A percentile compares a stretch with the other conserved stretches of the same genome.
These are phyloP conservation scores for Phialocephala sp. DNA, from an alignment of 2,329 filamentous ascomycete species.

Conservation along the genomic window DNA sequence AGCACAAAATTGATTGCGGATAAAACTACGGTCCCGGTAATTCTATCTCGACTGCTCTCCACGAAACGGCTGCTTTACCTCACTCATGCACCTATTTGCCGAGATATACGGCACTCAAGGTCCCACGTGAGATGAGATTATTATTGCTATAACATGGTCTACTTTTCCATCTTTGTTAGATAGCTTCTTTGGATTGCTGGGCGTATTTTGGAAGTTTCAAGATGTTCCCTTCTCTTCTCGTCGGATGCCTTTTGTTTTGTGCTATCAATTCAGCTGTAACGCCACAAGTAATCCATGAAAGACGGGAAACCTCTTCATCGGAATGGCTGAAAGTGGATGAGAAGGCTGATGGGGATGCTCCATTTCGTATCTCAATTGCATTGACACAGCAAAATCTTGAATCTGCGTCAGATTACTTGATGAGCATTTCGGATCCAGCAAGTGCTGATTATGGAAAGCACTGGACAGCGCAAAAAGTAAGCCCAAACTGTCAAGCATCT, in stretches of 20 bases:
- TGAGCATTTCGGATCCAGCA: slow-evolving; percentile 49
- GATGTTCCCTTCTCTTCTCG: background rate
- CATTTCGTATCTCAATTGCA: slow-evolving; percentile 43
- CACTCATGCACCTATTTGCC: slow-evolving; percentile 8
- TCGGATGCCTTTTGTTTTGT: background rate
- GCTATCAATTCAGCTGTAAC: background rate
- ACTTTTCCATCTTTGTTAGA: background rate
- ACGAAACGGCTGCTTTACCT: slow-evolving; percentile 7
- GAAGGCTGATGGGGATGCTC: slow-evolving; percentile 9
- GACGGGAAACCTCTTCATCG: background rate
- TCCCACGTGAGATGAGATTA: background rate
- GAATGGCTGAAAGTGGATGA: slow-evolving; percentile 11
- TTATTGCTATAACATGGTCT: background rate
- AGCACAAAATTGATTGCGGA: slow-evolving; percentile 2
- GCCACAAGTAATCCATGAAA: slow-evolving; percentile 4
- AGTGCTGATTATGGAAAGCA: slow-evolving; percentile 52
- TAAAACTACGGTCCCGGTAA: background rate
- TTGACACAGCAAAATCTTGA: slow-evolving; percentile 52
- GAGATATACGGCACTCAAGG: background rate
- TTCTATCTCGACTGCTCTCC: slow-evolving; percentile 3
- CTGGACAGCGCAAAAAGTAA: slow-evolving; percentile 45
- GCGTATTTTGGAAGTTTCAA: background rate
- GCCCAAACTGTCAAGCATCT: background rate
- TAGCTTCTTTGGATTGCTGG: background rate
- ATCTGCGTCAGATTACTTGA: slow-evolving; percentile 48